Conservation (phyloP, 257 asterid species). For the Linaria vulgaris region DNA sequence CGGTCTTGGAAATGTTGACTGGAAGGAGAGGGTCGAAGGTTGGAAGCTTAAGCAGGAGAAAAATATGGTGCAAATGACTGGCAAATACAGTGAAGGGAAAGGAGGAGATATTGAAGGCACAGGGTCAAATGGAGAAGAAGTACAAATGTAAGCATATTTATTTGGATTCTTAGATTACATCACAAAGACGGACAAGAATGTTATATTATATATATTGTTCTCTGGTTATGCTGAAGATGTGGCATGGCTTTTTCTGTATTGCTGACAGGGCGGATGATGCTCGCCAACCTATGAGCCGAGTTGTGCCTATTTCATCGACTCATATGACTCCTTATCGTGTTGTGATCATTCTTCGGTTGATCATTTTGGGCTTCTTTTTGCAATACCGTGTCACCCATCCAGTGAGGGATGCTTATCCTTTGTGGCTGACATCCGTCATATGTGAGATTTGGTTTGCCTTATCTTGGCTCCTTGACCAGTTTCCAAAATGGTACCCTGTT, state of each 20-base stretch:
- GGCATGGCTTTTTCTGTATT: conserved; percentile 17
- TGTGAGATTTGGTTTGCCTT: conserved; percentile 79
- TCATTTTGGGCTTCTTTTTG: conserved; percentile 64
- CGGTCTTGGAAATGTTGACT: conserved; percentile 88
- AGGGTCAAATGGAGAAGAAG: conserved; percentile 74
- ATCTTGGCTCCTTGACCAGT: conserved; percentile 73
- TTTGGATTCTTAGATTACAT: neutral
- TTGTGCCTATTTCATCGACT: conserved; percentile 53
- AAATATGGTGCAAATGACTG: conserved; percentile 48
- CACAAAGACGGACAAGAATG: too few relatives aligned
- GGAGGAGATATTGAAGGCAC: conserved; percentile 73
- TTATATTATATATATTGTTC: neutral
- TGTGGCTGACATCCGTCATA: conserved; percentile 75
- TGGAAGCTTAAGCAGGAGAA: conserved; percentile 80
- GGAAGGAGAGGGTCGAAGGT: conserved; percentile 94
- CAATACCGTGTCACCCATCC: conserved; percentile 73
- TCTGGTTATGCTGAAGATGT: neutral
- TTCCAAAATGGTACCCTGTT: conserved; percentile 66
- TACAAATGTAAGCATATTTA: conserved; percentile 58
- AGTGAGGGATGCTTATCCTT: conserved; percentile 68
- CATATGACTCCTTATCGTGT: conserved; percentile 69
- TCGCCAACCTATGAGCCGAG: conserved; percentile 68
- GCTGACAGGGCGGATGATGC: conserved; percentile 59
- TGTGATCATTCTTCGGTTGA: conserved; percentile 60
- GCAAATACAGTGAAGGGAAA: conserved; percentile 56